Conservation (phyloP, 306 rosid genomes). For the Begonia masoniana region DNA sequence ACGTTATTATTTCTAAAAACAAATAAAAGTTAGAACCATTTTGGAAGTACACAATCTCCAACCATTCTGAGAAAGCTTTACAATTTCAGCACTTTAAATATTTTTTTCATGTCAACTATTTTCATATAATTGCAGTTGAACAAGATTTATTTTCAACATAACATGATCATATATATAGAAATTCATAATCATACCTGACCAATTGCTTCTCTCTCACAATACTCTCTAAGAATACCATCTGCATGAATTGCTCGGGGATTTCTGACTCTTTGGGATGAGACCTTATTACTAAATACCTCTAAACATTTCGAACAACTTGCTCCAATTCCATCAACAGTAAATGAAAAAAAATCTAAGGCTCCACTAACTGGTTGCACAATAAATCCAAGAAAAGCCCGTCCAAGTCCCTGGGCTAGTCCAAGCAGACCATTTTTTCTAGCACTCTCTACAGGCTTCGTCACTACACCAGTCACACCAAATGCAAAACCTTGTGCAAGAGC, state of each 20-base stretch:
- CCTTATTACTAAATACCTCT: constrained; percentile 65
- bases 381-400: constrained; percentile 83
- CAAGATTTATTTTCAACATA: constrained; percentile 1
- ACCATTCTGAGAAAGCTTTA: no score
- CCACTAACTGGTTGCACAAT: constrained; percentile 96
- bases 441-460: constrained; percentile 90
- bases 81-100: no score
- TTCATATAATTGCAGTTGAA: constrained; percentile 32
- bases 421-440: constrained; percentile 82
- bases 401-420: constrained; percentile 91
- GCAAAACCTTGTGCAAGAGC: constrained; percentile 97
- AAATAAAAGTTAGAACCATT: no score
- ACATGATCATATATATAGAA: constrained; percentile 1
- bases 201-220: constrained; percentile 76
- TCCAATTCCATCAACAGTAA: constrained; percentile 97
- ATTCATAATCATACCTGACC: constrained; percentile 59
- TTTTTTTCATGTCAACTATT: no score
- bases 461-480: constrained; percentile 88
- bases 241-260: constrained; percentile 74
- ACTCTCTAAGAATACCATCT: constrained; percentile 66
- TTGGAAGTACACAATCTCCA: no score
- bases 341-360: constrained; percentile 88
- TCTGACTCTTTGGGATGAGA: constrained; percentile 57
- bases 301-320: constrained; percentile 93
- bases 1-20: no score